phyloP scores from a whole-genome alignment of 2,329 filamentous ascomycete species.

The Diplodia scrobiculata region DNA sequence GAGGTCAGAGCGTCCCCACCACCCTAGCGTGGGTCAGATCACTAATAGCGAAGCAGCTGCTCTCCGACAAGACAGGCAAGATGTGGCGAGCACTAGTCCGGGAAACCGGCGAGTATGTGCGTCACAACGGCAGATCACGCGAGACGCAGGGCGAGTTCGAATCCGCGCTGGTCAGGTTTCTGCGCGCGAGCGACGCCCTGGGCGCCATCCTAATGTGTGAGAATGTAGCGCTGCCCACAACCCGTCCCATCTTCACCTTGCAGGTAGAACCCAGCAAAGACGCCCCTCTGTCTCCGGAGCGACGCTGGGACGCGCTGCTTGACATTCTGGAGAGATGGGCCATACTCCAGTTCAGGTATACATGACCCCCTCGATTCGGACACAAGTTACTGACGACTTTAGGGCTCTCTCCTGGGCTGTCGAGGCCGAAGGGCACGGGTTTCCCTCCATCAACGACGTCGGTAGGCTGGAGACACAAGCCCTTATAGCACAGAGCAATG shows the following conservation, averaged over 20 bases:
- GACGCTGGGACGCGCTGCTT: slow-evolving; percentile 1
- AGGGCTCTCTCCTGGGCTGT: slow-evolving; percentile 17
- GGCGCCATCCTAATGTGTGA: slow-evolving; percentile 20
- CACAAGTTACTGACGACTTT: not conserved
- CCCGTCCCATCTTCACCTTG: not conserved
- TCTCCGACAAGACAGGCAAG: slow-evolving; percentile 21
- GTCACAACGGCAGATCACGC: not conserved
- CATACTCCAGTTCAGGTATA: slow-evolving; percentile 17
- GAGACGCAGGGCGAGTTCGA: slow-evolving; percentile 12
- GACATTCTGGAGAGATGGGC: slow-evolving; percentile 27
- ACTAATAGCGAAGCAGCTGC: slow-evolving; percentile 2
- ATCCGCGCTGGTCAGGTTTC: slow-evolving; percentile 15
- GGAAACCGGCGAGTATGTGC: slow-evolving; percentile 14
- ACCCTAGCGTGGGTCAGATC: not conserved
- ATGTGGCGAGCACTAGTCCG: slow-evolving; percentile 9
- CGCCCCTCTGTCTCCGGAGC: not conserved
- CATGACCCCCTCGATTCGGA: too few relatives aligned
- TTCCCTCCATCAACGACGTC: not conserved
- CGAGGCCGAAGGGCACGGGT: slow-evolving; percentile 11
- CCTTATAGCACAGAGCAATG: not conserved
- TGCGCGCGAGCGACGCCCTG: slow-evolving; percentile 21
- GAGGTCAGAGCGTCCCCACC: not conserved
- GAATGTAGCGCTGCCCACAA: slow-evolving; percentile 9
- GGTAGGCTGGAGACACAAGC: not conserved
- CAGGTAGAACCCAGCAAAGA: slow-evolving; percentile 11